Evolutionary conservation across 2,329 filamentous ascomycete genomes (phyloP), one percentile per base, ranked within the genome.

Genomic region (Thermoascus crustaceus): DNA sequence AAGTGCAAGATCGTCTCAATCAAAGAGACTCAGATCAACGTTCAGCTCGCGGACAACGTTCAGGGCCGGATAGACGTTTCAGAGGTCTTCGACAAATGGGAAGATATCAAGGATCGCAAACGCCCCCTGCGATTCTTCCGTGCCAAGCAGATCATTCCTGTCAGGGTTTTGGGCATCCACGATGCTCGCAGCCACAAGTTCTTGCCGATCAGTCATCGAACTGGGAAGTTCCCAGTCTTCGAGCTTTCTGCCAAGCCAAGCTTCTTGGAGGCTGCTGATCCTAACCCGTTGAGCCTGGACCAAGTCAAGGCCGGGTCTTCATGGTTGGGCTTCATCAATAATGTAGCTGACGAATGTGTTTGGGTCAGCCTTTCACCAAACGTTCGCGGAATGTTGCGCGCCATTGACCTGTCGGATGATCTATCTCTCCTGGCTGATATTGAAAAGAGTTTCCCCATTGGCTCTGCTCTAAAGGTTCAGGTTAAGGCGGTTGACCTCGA

Each of bases 61-160:
- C 85, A 93, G 55, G 91, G 89, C n/a, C 85, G 91, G 11, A 80
- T 98, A 40, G 89, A 95, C 53, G 76, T 91, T 4, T 93, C 91
- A 1, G 86, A 96, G 57, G 65, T 88, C 8, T 98, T 94, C 56
- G 84, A 95, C 57, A 72, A 71, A 7, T 95, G 83, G 81, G 82
- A 93, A 30, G 80, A 89, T 27, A 91, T 98, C 50, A 71, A 77
- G 37, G 78, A 95, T 53, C 75, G 80, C 39, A 94, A 89, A 60
- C 71, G 78, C 18, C 89, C 91, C 1, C 68, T 96, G n/a, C 69
- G 71, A 37, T 73, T 75, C 43, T 93, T 94, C 63, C 73, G 76
- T 42, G 68, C 72, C 33, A 82, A 84, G 47, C 76, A 89, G 39
- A 66, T 78, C 30, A 63, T 95, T 19, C 67, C 75, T 9, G 87